Evolutionary conservation across 2,329 filamentous ascomycete species (phyloP).

Genomic region (Diaporthe velutina): DNA sequence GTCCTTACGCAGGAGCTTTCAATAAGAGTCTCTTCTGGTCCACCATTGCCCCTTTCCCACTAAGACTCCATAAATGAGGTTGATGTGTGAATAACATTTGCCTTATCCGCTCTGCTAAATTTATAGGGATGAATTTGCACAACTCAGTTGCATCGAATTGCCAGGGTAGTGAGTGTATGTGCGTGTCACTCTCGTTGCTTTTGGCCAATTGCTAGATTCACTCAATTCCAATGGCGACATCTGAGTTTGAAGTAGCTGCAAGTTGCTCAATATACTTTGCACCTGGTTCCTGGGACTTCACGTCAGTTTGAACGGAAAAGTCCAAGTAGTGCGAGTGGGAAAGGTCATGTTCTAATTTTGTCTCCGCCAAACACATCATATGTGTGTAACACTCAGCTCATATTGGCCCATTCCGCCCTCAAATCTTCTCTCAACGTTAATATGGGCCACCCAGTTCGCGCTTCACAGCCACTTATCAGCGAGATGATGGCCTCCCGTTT

Average conservation of each 20-base stretch:
- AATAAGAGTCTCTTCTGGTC: not conserved
- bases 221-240: not conserved
- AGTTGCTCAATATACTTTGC: not conserved
- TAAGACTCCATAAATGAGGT: not conserved
- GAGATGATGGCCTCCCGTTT: conserved; percentile 53
- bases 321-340: not conserved
- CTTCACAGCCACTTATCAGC: conserved; percentile 53
- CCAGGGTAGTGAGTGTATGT: not conserved
- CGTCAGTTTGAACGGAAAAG: not conserved
- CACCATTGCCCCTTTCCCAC: not conserved
- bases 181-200: not conserved
- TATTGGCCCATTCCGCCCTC: conserved; percentile 46
- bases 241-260: not conserved
- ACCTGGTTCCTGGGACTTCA: not conserved
- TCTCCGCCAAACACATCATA: not conserved
- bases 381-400: not conserved
- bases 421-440: conserved; percentile 47
- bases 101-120: not conserved
- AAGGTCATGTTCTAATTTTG: not conserved
- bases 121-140: not conserved
- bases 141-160: no score
- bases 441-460: conserved; percentile 57
- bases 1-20: not conserved
- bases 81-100: not conserved
- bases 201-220: not conserved